These are phyloP conservation scores for Suillus bovinus DNA, from an alignment of 768 basidiomycete genomes.

Conservation along the genomic window DNA sequence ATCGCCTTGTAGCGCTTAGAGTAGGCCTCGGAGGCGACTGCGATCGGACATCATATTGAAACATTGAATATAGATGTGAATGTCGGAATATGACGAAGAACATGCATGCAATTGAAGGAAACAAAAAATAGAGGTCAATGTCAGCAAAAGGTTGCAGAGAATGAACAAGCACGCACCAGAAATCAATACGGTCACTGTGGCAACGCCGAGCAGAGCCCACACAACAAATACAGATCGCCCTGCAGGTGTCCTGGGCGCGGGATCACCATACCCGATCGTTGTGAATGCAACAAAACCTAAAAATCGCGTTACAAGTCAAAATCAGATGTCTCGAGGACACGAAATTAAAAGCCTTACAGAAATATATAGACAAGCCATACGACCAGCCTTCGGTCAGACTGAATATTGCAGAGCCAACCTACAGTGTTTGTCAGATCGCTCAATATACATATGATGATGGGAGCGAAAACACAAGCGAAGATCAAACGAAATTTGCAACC, in stretches of 20 bases:
- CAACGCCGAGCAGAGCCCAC: constrained; percentile 79
- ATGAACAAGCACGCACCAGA: constrained; percentile 46
- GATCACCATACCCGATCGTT: constrained; percentile 75
- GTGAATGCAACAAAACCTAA: constrained; percentile 72
- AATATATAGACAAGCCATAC: constrained; percentile 66
- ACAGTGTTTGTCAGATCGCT: background rate
- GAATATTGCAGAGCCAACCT: constrained; percentile 74
- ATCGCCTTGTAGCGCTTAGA: constrained; percentile 63
- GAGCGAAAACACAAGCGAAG: background rate
- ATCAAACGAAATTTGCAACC: background rate
- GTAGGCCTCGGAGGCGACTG: constrained; percentile 68
- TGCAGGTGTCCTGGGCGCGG: constrained; percentile 58
- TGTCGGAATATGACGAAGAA: background rate
- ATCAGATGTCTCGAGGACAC: background rate
- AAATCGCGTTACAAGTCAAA: background rate
- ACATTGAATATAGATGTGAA: background rate
- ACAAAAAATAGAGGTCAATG: background rate
- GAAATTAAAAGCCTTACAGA: constrained; percentile 49
- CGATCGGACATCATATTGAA: background rate
- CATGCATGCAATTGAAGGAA: background rate
- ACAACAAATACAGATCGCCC: constrained; percentile 77
- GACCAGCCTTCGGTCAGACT: constrained; percentile 67
- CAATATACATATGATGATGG: background rate
- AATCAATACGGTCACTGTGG: constrained; percentile 72
- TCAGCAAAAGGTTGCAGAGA: background rate